These are phyloP conservation scores for Picea abies DNA, from an alignment of 83 land plant genomes.

Conservation along the genomic window DNA sequence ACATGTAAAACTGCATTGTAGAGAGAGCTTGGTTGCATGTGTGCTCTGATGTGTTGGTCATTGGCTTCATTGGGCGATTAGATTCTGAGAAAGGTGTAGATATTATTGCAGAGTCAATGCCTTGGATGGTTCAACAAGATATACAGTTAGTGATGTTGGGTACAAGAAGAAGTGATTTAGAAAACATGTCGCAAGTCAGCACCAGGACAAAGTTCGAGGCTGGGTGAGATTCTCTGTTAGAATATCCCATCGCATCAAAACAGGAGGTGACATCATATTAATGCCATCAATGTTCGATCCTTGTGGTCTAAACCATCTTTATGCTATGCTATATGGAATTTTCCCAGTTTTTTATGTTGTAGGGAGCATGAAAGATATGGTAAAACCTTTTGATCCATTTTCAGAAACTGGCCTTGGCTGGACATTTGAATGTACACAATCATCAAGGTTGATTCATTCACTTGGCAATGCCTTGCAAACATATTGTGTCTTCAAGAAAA, in stretches of 20 bases:
- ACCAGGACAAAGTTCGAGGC: slow-evolving; percentile 70
- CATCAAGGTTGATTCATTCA: too few relatives aligned
- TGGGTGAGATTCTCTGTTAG: slow-evolving; percentile 95
- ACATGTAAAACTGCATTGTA: slow-evolving; percentile 88
- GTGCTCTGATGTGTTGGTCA: slow-evolving; percentile 66
- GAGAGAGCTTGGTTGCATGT: slow-evolving; percentile 84
- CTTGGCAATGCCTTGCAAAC: too few relatives aligned
- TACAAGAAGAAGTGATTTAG: slow-evolving; percentile 74
- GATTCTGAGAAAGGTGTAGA: slow-evolving; percentile 96
- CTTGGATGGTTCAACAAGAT: slow-evolving; percentile 85
- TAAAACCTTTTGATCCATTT: too few relatives aligned
- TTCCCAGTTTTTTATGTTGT: slow-evolving; percentile 96
- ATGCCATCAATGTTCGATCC: slow-evolving; percentile 98
- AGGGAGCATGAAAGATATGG: slow-evolving; percentile 89
- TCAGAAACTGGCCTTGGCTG: too few relatives aligned
- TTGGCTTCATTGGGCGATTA: slow-evolving; percentile 92
- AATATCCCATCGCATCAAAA: slow-evolving; percentile 88
- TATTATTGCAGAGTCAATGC: too few relatives aligned
- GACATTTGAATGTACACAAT: too few relatives aligned
- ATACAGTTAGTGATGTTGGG: slow-evolving; percentile 90
- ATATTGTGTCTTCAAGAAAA: too few relatives aligned
- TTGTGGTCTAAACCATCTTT: slow-evolving; percentile 93
- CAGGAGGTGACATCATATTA: slow-evolving; percentile 84
- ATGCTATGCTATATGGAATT: slow-evolving; percentile 93
- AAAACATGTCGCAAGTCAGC: slow-evolving; percentile 66